A percentile compares a stretch with the other conserved stretches of the same genome.
Evolutionary conservation across 257 asterid species (phyloP).

Genomic region (Ilex aquifolium): DNA sequence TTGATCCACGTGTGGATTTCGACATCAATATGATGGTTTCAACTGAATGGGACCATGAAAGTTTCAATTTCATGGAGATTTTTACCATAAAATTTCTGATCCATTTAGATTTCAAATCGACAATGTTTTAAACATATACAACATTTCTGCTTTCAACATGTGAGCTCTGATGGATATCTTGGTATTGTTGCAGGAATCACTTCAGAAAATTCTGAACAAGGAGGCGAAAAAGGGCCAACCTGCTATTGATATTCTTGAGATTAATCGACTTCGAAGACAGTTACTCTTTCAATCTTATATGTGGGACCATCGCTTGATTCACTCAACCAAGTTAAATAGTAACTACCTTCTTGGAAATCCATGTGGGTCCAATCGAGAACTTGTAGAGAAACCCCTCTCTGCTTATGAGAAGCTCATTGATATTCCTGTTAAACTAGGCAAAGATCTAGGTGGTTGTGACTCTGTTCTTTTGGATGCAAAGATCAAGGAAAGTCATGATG

Average conservation of each 20-base stretch:
- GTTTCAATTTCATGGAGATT: no score
- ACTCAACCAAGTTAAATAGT: slow-evolving; percentile 45
- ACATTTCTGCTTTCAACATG: no score
- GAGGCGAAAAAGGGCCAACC: slow-evolving; percentile 62
- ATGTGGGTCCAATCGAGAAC: slow-evolving; percentile 29
- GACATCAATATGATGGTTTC: no score
- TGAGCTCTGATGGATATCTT: no score
- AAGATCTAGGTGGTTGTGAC: slow-evolving; percentile 18
- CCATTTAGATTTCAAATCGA: no score
- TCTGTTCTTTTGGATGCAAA: slow-evolving; percentile 26
- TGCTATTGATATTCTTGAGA: slow-evolving; percentile 65
- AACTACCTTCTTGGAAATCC: slow-evolving; percentile 23
- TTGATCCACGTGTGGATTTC: no score
- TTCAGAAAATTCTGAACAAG: slow-evolving; percentile 46
- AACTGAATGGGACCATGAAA: no score
- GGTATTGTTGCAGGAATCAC: slow-evolving; percentile 48
- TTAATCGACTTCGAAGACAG: slow-evolving; percentile 72
- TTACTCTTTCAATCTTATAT: slow-evolving; percentile 68
- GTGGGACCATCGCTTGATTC: slow-evolving; percentile 84
- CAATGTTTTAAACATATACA: no score
- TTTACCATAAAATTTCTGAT: no score
- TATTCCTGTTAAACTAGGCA: slow-evolving; percentile 23
- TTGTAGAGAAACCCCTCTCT: slow-evolving; percentile 27
- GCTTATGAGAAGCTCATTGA: slow-evolving; percentile 31
- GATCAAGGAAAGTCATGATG: slow-evolving; percentile 30